phyloP scores from a whole-genome alignment of 2,329 filamentous ascomycete species.

The Didymellaceae sp. region DNA sequence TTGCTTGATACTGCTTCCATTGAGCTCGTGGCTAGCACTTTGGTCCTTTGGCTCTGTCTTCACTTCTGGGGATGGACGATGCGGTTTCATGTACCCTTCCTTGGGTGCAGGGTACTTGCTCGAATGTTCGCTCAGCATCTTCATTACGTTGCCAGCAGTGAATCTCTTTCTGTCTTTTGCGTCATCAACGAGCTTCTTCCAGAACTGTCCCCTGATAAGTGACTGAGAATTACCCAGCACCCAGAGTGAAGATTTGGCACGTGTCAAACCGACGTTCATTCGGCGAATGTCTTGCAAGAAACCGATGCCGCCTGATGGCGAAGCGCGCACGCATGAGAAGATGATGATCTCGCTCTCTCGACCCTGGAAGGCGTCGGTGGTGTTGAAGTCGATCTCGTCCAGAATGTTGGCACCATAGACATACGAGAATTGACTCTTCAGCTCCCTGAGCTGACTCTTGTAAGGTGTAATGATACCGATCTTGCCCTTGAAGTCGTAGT shows the following conservation, averaged over 20 bases:
- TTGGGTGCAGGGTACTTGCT: constrained; percentile 47
- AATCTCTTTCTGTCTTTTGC: constrained; percentile 76
- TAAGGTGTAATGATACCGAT: constrained; percentile 98
- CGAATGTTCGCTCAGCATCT: constrained; percentile 62
- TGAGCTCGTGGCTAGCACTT: constrained; percentile 29
- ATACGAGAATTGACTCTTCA: constrained; percentile 75
- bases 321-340: constrained; percentile 96
- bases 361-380: constrained; percentile 96
- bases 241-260: constrained; percentile 96
- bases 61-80: constrained; percentile 28
- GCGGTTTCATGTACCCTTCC: constrained; percentile 30
- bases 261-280: constrained; percentile 98
- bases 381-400: constrained; percentile 93
- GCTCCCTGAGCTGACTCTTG: constrained; percentile 85
- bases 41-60: constrained; percentile 35
- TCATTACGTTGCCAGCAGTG: constrained; percentile 69
- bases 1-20: constrained; percentile 11
- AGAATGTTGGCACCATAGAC: constrained; percentile 77
- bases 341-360: constrained; percentile 98
- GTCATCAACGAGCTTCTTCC: constrained; percentile 85
- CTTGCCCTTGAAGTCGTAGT: constrained; percentile 76
- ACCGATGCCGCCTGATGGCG: constrained; percentile 90
- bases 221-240: constrained; percentile 92
- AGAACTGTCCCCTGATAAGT: constrained; percentile 86
- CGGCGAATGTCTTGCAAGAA: constrained; percentile 98